phyloP scores from a whole-genome alignment of 2,329 filamentous ascomycete species.

The Venturia pyrina region DNA sequence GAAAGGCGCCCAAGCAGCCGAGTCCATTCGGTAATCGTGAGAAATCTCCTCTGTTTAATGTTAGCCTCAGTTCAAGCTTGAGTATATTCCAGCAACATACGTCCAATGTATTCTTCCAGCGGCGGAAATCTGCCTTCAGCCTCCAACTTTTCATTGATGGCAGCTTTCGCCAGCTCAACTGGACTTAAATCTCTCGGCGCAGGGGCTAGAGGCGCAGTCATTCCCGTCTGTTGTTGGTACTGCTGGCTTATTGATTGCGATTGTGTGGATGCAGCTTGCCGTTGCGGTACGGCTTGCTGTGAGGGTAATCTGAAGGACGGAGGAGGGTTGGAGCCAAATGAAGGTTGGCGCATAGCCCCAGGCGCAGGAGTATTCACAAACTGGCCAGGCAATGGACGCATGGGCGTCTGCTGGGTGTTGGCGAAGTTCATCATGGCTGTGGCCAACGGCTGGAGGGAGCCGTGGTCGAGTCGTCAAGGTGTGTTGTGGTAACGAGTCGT shows the following conservation, averaged over 20 bases:
- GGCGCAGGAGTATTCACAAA: slow-evolving; percentile 65
- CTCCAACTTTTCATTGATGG: slow-evolving; percentile 69
- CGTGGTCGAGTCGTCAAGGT: background rate
- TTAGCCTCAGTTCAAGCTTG: slow-evolving; percentile 6
- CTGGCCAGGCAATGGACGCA: slow-evolving; percentile 64
- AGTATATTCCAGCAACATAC: slow-evolving; percentile 45
- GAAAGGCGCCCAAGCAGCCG: slow-evolving; percentile 73
- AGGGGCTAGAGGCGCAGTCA: background rate
- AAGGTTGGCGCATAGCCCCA: slow-evolving; percentile 21
- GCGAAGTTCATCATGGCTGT: background rate
- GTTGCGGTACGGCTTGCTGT: background rate
- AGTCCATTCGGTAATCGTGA: slow-evolving; percentile 78
- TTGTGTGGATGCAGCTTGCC: background rate
- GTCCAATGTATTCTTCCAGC: slow-evolving; percentile 78
- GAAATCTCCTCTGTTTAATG: slow-evolving; percentile 65
- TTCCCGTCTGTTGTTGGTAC: background rate
- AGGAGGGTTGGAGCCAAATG: slow-evolving; percentile 19
- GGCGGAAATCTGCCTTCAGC: slow-evolving; percentile 77
- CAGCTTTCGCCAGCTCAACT: slow-evolving; percentile 69
- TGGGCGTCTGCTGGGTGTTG: slow-evolving; percentile 42
- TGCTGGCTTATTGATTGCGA: background rate
- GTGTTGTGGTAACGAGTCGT: background rate
- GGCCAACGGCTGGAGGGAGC: background rate
- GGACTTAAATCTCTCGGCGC: slow-evolving; percentile 28
- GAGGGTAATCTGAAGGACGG: slow-evolving; percentile 35